These are phyloP conservation scores for Gracilaria domingensis DNA, from an alignment of 23 red algal genomes.

Conservation along the genomic window DNA sequence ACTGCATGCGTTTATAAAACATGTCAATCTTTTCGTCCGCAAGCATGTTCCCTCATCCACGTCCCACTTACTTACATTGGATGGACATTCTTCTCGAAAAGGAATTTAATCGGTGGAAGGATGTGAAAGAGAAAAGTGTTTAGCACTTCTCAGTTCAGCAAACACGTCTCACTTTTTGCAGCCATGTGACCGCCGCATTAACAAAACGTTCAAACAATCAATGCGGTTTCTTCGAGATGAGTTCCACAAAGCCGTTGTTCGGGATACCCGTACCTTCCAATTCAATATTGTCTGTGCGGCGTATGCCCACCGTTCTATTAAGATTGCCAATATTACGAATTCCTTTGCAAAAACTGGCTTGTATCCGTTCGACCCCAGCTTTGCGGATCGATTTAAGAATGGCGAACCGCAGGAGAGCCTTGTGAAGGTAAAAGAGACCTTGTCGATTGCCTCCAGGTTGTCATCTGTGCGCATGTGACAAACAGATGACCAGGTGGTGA, in stretches of 20 bases:
- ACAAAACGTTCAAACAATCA: slow-evolving; percentile 36
- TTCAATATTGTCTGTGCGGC: slow-evolving; percentile 19
- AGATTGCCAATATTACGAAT: not conserved
- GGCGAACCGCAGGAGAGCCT: not conserved
- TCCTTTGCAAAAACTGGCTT: slow-evolving; percentile 15
- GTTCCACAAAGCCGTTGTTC: not conserved
- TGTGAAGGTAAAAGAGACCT: not conserved
- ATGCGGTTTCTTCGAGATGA: slow-evolving; percentile 6
- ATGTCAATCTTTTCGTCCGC: not conserved
- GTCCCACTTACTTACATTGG: slow-evolving; percentile 4
- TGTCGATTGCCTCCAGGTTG: not conserved
- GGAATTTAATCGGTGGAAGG: slow-evolving; percentile 38
- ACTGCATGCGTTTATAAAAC: slow-evolving; percentile 20
- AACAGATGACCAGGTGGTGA: not conserved
- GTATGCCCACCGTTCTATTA: not conserved
- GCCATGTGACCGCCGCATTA: slow-evolving; percentile 40
- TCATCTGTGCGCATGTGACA: not conserved
- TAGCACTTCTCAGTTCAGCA: not conserved
- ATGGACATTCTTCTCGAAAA: slow-evolving; percentile 39
- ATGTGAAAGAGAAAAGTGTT: not conserved
- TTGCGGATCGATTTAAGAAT: slow-evolving; percentile 24
- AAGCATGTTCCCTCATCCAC: not conserved
- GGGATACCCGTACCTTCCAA: slow-evolving; percentile 3
- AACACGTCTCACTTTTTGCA: slow-evolving; percentile 47
- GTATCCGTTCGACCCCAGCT: slow-evolving; percentile 16